These are phyloP conservation scores for Colletotrichum lentis DNA, from an alignment of 2,329 filamentous ascomycete species.

Conservation along the genomic window DNA sequence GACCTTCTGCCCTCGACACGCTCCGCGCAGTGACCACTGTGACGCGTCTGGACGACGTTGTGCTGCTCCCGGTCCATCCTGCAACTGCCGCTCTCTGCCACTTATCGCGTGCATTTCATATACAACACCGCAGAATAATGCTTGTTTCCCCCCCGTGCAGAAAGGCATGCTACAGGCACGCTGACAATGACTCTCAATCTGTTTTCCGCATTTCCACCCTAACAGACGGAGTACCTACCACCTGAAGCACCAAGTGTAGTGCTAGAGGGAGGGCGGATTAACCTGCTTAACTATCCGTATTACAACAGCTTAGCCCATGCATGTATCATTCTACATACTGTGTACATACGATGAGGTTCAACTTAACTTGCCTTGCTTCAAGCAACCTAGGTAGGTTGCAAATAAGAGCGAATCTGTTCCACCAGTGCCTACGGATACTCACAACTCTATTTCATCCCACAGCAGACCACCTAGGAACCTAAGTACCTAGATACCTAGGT, in stretches of 20 bases:
- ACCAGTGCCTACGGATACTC: too few species aligned
- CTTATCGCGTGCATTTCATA: neutral
- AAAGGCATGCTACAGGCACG: too few species aligned
- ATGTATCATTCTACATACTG: neutral
- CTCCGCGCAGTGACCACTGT: neutral
- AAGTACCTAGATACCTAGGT: too few species aligned
- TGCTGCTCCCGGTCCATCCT: neutral
- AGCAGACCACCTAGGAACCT: too few species aligned
- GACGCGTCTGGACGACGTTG: constrained; percentile 26
- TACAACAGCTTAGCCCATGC: neutral
- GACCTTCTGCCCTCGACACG: neutral
- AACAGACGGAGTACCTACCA: too few species aligned
- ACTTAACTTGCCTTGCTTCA: neutral
- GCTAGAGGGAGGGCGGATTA: neutral
- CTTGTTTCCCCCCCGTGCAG: too few species aligned
- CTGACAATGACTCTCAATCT: neutral
- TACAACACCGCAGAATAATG: too few species aligned
- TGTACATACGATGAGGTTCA: too few species aligned
- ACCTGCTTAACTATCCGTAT: neutral
- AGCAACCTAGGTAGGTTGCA: neutral
- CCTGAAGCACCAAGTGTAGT: too few species aligned
- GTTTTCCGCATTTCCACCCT: neutral
- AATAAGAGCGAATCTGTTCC: neutral
- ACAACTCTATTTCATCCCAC: too few species aligned
- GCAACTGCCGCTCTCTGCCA: neutral